Base-by-base conservation (phyloP, 2,329 filamentous ascomycete genomes). In the Colletotrichum sp. region DNA sequence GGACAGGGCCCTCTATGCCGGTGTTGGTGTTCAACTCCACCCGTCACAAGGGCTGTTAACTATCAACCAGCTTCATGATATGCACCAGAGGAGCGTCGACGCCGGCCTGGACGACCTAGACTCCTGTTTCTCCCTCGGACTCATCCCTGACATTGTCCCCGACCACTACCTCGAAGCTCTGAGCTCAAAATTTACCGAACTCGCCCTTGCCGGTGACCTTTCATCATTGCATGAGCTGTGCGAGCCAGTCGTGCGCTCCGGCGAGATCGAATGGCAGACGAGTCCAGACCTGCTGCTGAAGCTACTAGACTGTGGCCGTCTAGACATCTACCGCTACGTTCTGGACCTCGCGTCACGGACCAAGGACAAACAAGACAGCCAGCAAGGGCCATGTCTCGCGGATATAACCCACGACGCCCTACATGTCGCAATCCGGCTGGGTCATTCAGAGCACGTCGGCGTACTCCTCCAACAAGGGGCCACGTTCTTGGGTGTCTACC, bases 341-440 rank as follows among this genome's bases (percentile, higher is more conserved):
- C 68, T 83, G 4, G 81, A 80, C 9, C 76, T 81, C 6, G 75
- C 80, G 9, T 79, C 81, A 8, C 79, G 82, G 59, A 82, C 82
- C 5, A 78, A 65, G 15, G 72, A 77, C 26, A 57, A 36, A 36
- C 7, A 32, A 6, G 26, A 39, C 39, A 49, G 63, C 69, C 77
- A 79, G 8, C n/a, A 24, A 6, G 59, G 59, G 15, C n/a, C 57
- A 8, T 59, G 32, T 12, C 76, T 79, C 15, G 34, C 77, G 10
- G 81, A 83, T 36, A 75, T 83, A 7, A 83, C 81, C 4, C 79
- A 78, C n/a, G 76, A 83, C 28, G 81, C 81, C 1, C 73, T 83
- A 10, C 81, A 79, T 24, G 78, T 82, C 9, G 80, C 82, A 34
- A 83, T 83, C 62, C 78, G 78, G 3, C 78, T 82, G 2, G 82